Evolutionary conservation across 805 yeast species (phyloP).

Genomic region (Metschnikowia continentalis): DNA sequence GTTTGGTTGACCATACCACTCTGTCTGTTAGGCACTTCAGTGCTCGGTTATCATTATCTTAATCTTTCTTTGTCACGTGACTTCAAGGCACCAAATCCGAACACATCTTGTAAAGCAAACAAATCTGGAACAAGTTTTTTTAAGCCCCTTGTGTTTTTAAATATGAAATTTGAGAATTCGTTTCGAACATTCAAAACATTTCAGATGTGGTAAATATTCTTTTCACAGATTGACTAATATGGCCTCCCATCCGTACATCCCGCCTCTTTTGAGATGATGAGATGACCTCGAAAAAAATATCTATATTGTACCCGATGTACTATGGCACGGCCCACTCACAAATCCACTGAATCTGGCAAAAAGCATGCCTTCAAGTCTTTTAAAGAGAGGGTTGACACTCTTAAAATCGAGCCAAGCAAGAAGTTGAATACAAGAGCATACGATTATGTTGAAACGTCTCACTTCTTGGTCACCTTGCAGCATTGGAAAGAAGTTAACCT

Average conservation of each 20-base stretch:
- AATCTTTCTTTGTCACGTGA: not conserved
- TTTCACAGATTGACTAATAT: not conserved
- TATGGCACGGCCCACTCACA: slow-evolving; percentile 13
- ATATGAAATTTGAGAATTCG: not conserved
- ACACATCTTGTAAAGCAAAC: not conserved
- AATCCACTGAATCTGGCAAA: slow-evolving; percentile 53
- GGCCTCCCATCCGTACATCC: slow-evolving; percentile 14
- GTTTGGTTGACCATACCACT: not conserved
- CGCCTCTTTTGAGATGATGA: slow-evolving; percentile 9
- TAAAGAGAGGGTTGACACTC: slow-evolving; percentile 75
- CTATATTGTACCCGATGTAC: slow-evolving; percentile 1
- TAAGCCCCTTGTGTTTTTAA: not conserved
- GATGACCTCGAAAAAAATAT: slow-evolving; percentile 9
- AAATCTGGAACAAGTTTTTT: not conserved
- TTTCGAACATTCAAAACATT: not conserved
- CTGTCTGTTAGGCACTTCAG: not conserved
- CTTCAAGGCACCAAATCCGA: not conserved
- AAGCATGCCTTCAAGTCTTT: slow-evolving; percentile 68
- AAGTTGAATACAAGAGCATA: slow-evolving; percentile 55
- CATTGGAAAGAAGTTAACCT: slow-evolving; percentile 88
- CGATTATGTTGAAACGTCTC: slow-evolving; percentile 71
- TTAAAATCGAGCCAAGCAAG: slow-evolving; percentile 72
- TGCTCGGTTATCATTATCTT: not conserved
- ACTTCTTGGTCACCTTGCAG: slow-evolving; percentile 70
- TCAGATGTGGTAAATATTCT: not conserved